Evolutionary conservation across 208 protist genomes (phyloP).

Genomic region (Trypanosoma melophagium): DNA sequence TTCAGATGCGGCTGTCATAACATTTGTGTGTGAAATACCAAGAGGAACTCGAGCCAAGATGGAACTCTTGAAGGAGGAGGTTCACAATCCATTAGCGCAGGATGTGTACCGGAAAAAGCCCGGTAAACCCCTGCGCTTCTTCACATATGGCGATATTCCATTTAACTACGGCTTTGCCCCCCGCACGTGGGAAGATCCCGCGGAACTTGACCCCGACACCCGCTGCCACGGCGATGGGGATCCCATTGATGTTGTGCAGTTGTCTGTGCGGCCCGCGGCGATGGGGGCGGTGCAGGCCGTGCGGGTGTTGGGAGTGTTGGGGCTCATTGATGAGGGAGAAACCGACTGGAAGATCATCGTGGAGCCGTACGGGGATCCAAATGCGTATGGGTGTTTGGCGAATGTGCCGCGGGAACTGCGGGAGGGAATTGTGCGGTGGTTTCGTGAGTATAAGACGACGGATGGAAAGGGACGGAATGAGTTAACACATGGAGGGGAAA

Average conservation of each 20-base stretch:
- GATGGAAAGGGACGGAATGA: constrained; percentile 90
- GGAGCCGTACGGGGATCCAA: constrained; percentile 30
- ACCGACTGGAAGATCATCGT: constrained; percentile 93
- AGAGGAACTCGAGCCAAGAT: constrained; percentile 90
- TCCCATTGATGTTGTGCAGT: constrained; percentile 89
- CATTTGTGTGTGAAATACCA: constrained; percentile 88
- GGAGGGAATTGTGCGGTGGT: constrained; percentile 78
- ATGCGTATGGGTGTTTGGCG: constrained; percentile 42
- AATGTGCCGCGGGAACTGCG: constrained; percentile 58
- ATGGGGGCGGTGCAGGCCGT: constrained; percentile 58
- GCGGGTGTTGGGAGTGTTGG: constrained; percentile 85
- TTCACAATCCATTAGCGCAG: constrained; percentile 91
- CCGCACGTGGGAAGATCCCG: constrained; percentile 92
- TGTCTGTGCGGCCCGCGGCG: constrained; percentile 34
- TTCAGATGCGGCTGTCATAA: constrained; percentile 43
- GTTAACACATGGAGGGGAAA: constrained; percentile 72
- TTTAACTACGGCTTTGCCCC: constrained; percentile 96
- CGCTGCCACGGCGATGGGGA: constrained; percentile 84
- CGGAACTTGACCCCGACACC: constrained; percentile 41
- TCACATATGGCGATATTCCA: constrained; percentile 84
- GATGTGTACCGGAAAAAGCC: constrained; percentile 71
- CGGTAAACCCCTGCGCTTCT: constrained; percentile 72
- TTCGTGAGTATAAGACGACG: constrained; percentile 91
- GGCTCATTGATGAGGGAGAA: constrained; percentile 91
- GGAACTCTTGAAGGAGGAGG: constrained; percentile 88